Percentiles rank a stretch among this genome's conserved stretches.
phyloP scores from a whole-genome alignment of 2,329 filamentous ascomycete species.

The Hortaea werneckii region DNA sequence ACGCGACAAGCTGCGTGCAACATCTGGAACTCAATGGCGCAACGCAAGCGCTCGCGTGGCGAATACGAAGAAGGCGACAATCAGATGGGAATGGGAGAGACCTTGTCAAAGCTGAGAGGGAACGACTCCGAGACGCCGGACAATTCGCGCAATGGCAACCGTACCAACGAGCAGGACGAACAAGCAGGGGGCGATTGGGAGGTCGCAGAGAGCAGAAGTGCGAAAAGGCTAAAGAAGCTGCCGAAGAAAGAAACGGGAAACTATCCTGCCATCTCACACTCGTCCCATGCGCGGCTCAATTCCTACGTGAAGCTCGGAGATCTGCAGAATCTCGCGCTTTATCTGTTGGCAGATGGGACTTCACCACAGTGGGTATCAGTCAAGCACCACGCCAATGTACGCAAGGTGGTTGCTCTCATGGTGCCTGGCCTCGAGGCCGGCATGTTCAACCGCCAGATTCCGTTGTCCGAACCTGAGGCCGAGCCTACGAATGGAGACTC shows the following conservation, averaged over 20 bases:
- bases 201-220: constrained; percentile 12
- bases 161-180: neutral
- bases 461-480: constrained; percentile 15
- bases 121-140: constrained; percentile 5
- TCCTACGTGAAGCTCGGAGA: constrained; percentile 48
- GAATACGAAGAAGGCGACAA: constrained; percentile 15
- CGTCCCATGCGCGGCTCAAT: constrained; percentile 43
- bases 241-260: constrained; percentile 29
- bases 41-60: constrained; percentile 20
- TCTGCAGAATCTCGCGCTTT: constrained; percentile 48
- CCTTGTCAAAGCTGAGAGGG: constrained; percentile 13
- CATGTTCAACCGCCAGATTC: constrained; percentile 63
- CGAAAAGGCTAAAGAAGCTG: constrained; percentile 18
- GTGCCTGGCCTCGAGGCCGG: constrained; percentile 81
- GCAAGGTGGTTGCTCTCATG: constrained; percentile 81
- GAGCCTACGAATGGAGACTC: constrained; percentile 1
- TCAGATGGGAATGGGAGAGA: constrained; percentile 17
- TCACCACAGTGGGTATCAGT: constrained; percentile 56
- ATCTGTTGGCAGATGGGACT: constrained; percentile 51
- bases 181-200: constrained; percentile 17
- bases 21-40: constrained; percentile 8
- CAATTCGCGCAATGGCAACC: neutral
- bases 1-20: too few relatives aligned
- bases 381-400: constrained; percentile 44
- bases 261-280: constrained; percentile 45